Evolutionary conservation across 139 green algal species (phyloP).

Genomic region (Nannochloris sp.): DNA sequence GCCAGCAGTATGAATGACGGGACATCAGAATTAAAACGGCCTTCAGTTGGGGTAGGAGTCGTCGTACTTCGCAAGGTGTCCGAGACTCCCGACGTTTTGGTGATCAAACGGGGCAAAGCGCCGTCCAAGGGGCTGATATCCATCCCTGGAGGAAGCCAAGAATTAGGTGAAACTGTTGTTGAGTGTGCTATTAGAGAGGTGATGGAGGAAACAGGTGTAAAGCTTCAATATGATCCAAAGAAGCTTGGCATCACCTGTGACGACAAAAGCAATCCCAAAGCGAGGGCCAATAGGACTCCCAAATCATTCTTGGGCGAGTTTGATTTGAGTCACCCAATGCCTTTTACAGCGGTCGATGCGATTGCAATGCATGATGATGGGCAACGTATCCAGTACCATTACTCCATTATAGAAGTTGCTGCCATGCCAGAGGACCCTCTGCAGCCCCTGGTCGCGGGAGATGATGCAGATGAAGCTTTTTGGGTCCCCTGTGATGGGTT

Average conservation of each 20-base stretch:
- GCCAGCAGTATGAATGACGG: not conserved
- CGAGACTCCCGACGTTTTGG: slow-evolving; percentile 2
- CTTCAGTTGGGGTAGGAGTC: slow-evolving; percentile 7
- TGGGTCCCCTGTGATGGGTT: not conserved
- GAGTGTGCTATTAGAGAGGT: slow-evolving; percentile 12
- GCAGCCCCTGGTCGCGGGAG: not conserved
- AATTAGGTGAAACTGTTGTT: slow-evolving; percentile 12
- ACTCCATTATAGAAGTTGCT: slow-evolving; percentile 10
- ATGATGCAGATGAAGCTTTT: slow-evolving; percentile 5
- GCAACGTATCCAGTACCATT: slow-evolving; percentile 3
- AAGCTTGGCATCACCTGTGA: not conserved
- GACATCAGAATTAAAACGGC: not conserved
- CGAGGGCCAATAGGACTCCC: not conserved
- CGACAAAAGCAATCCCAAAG: not conserved
- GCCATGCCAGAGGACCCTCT: not conserved
- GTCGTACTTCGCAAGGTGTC: not conserved
- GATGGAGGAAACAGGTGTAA: slow-evolving; percentile 6
- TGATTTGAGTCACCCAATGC: not conserved
- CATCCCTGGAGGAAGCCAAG: slow-evolving; percentile 5
- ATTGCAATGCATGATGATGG: slow-evolving; percentile 3
- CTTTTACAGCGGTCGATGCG: slow-evolving; percentile 12
- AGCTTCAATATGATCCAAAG: not conserved
- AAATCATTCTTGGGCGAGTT: not conserved
- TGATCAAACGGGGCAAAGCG: slow-evolving; percentile 7
- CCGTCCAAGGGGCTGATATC: slow-evolving; percentile 3